phyloP scores from a whole-genome alignment of 495 filamentous ascomycete species.

The Aspergillus avenaceus region DNA sequence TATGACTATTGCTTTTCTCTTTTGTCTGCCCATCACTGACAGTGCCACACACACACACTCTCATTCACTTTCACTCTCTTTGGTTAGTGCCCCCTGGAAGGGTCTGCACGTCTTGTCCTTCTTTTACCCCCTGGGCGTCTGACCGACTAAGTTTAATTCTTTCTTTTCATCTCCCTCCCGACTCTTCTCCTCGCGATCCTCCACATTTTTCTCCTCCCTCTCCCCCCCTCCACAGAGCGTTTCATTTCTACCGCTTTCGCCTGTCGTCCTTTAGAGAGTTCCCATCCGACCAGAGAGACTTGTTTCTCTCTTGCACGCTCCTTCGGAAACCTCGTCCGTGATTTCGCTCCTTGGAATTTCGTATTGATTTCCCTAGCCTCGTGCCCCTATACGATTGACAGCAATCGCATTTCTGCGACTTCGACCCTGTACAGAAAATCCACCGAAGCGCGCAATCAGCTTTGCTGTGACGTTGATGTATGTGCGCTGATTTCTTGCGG shows the following conservation, averaged over 20 bases:
- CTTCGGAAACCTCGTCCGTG: conserved; percentile 29
- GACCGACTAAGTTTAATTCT: conserved; percentile 10
- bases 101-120: conserved; percentile 10
- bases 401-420: conserved; percentile 2
- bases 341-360: conserved; percentile 24
- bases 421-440: conserved; percentile 30
- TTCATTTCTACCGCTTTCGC: conserved; percentile 11
- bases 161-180: conserved; percentile 14
- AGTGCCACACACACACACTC: conserved; percentile 9
- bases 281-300: conserved; percentile 44
- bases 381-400: not conserved
- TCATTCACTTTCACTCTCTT: conserved; percentile 4
- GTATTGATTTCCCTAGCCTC: conserved; percentile 1
- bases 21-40: conserved; percentile 10
- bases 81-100: conserved; percentile 9
- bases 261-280: conserved; percentile 23
- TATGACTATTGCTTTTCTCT: conserved; percentile 1
- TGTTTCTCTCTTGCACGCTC: conserved; percentile 43
- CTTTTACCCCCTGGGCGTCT: conserved; percentile 10
- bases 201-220: conserved; percentile 12
- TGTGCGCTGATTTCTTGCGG: conserved; percentile 8
- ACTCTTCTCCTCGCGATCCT: conserved; percentile 22
- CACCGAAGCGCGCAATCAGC: conserved; percentile 27
- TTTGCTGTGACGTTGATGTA: conserved; percentile 34
- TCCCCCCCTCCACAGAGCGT: conserved; percentile 13